A percentile compares a stretch with the other conserved stretches of the same genome.
Conservation (phyloP, 2,329 filamentous ascomycete genomes). For the Dothideomycetidae sp. region DNA sequence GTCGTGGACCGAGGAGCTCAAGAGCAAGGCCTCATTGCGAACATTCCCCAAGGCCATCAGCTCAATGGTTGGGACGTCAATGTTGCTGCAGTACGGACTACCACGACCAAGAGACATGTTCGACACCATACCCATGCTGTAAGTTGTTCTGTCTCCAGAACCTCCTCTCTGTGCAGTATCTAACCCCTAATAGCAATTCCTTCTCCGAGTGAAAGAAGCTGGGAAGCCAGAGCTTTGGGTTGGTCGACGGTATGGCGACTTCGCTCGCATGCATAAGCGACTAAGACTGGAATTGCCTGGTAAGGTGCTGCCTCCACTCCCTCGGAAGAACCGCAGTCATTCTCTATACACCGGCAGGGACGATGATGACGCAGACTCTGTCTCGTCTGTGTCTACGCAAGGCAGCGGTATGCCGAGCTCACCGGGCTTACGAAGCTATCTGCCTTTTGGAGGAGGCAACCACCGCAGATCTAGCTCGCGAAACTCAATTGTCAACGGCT, state of each 20-base stretch:
- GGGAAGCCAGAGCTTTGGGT: slow-evolving; percentile 65
- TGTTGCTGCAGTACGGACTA: slow-evolving; percentile 73
- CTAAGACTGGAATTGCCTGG: slow-evolving; percentile 77
- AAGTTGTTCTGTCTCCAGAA: slow-evolving; percentile 24
- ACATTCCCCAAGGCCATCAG: slow-evolving; percentile 76
- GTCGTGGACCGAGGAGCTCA: slow-evolving; percentile 89
- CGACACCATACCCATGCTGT: slow-evolving; percentile 84
- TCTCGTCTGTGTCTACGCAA: slow-evolving; percentile 56
- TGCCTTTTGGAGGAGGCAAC: slow-evolving; percentile 17
- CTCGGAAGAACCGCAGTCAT: slow-evolving; percentile 79
- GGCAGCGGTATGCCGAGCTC: slow-evolving; percentile 12
- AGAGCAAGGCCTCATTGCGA: slow-evolving; percentile 74
- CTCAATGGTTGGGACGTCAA: slow-evolving; percentile 98
- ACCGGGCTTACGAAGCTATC: slow-evolving; percentile 29
- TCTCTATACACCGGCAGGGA: slow-evolving; percentile 46
- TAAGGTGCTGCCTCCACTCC: slow-evolving; percentile 72
- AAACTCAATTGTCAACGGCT: slow-evolving; percentile 13
- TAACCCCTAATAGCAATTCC: slow-evolving; percentile 52
- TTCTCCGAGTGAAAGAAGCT: slow-evolving; percentile 70
- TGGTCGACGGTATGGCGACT: slow-evolving; percentile 78
- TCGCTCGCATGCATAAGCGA: slow-evolving; percentile 62
- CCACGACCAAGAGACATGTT: slow-evolving; percentile 69
- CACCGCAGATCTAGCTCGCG: slow-evolving; percentile 13
- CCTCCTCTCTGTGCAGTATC: neutral
- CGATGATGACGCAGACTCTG: slow-evolving; percentile 63